Evolutionary conservation across 352 stramenopile species (phyloP), one percentile per base, ranked within the genome.

Genomic region (Phytophthora sojae): DNA sequence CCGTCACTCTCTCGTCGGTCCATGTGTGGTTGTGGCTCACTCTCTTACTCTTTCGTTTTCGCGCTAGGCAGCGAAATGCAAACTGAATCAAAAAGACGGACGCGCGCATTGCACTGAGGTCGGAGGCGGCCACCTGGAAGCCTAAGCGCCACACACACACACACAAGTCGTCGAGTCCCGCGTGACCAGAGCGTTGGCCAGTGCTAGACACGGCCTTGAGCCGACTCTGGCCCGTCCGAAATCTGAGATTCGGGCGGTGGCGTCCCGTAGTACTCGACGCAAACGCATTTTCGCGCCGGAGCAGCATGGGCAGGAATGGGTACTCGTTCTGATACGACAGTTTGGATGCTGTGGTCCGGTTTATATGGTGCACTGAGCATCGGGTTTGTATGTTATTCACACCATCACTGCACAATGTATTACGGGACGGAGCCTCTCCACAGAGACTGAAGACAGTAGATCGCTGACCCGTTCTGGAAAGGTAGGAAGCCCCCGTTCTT

Each of bases 381-480:
- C 23, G 6, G 26, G 30, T 35, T 35, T 14, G 11, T 35, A 49
- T 26, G 44, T 4, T 12, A 26, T 51, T 51, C 44, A 12, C 44
- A 6, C 12, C 57, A 56, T 54, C 44, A 70, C 37, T 49, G 17
- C 49, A 63, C 26, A 4, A 45, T 7, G 29, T 45, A 55, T 37
- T 57, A 19, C n/a, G 56, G 42, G 19, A 37, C 26, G 61, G 19
- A 44, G 29, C 54, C 55, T 57, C 17, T 23, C 15, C 2, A 50
- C 42, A 7, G 12, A 8, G 42, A 50, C 42, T 21, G 42, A 11
- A 35, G 29, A 35, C 29, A 35, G 29, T 35, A 35, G 29, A 35
- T n/a, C 29, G 45, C 55, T 71, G 63, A 71, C 64, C 57, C 54
- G 56, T 64, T 67, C 62, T 72, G 68, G 45, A 71, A 3, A 54